Conservation (phyloP, 2,329 filamentous ascomycete genomes). For the Fusarium verrucosum region DNA sequence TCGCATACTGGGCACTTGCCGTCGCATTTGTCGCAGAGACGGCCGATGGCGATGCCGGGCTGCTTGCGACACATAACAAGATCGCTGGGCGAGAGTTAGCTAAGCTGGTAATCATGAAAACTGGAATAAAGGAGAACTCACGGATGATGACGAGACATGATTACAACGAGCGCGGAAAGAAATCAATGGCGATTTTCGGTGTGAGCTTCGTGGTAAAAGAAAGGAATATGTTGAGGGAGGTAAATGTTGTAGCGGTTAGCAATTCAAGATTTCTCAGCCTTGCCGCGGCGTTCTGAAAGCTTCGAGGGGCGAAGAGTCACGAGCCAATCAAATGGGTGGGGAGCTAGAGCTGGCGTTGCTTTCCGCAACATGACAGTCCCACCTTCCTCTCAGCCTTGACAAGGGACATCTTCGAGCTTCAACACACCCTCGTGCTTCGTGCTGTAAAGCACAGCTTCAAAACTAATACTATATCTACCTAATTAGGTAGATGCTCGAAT, state of each 20-base stretch:
- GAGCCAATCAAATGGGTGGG: slow-evolving; percentile 39
- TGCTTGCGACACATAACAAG: slow-evolving; percentile 99
- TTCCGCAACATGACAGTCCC: slow-evolving; percentile 30
- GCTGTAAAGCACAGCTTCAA: not conserved
- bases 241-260: slow-evolving; percentile 33
- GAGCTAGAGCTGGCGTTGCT: slow-evolving; percentile 25
- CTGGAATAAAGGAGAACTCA: slow-evolving; percentile 55
- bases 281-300: slow-evolving; percentile 46
- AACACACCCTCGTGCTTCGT: not conserved
- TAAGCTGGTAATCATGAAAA: not conserved
- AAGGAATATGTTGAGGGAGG: slow-evolving; percentile 12
- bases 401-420: slow-evolving; percentile 19
- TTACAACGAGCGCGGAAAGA: slow-evolving; percentile 39
- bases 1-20: slow-evolving; percentile 99
- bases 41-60: slow-evolving; percentile 95
- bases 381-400: slow-evolving; percentile 47
- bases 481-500: not conserved
- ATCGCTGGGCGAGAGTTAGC: slow-evolving; percentile 67
- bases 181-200: not conserved
- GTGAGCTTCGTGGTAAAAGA: not conserved
- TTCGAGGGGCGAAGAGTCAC: slow-evolving; percentile 31
- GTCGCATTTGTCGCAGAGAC: slow-evolving; percentile 99
- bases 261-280: slow-evolving; percentile 57
- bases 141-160: slow-evolving; percentile 95
- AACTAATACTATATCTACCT: not conserved